Evolutionary conservation across 2,329 filamentous ascomycete species (phyloP), one percentile per base, ranked within the genome.

Genomic region (Xylariaceae sp.): DNA sequence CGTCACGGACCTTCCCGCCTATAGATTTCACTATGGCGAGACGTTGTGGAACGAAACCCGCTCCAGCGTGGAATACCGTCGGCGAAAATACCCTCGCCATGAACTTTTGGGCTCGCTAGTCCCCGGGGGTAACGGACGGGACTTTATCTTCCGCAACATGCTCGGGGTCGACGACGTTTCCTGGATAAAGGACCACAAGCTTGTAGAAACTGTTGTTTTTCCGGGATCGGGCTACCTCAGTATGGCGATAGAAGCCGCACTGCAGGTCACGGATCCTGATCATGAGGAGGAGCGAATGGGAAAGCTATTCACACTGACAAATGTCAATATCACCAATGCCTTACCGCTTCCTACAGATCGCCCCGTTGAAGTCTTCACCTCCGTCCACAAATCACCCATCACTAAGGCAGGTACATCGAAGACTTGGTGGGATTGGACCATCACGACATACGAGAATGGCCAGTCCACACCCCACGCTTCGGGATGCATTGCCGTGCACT

Each of bases 201-300:
- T 60, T 2, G 48, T 14, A 1, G 41, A 48, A 1, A 48, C 34
- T 2, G 45, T 36, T 18, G 42, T 78, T 1, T 74, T 73, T 36
- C 75, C 76, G 0, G 67, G 52, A 1, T 69, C 75, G 0, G 73
- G 65, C 0, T 76, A 72, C 49, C 43, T 76, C 2, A 61, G 66
- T 9, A 75, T 76, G 66, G 69, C 66, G 3, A 67, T 71, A 1
- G 73, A 75, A 55, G 74, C 74, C 5, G 61, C 60, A 1, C 17
- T 16, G 5, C 53, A 58, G 41, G 40, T 51, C 2, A 38, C 34
- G 3, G 42, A 28, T 28, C 22, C 22, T 7, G 48, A 9, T 22
- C 16, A 18, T 28, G 12, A 44, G 17, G 13, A 2, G n/a, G 33
- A 31, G 5, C 34, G n/a, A 34, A 46, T 31, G 39, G 22, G 38